Evolutionary conservation across 352 stramenopile species (phyloP).

Genomic region (Globisporangium megalacanthum): DNA sequence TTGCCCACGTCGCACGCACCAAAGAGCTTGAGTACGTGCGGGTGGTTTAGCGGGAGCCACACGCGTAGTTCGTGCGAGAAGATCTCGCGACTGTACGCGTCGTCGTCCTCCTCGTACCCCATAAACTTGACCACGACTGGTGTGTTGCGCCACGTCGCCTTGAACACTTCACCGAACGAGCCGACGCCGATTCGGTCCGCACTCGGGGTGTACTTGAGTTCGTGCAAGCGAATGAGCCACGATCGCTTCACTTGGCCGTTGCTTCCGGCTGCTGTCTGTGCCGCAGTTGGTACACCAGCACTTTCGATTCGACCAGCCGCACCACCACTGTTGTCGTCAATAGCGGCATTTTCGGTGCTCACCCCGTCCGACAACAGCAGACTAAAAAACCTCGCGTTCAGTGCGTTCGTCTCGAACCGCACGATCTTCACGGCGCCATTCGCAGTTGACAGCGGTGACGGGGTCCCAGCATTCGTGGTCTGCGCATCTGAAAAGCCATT

Average conservation of each 20-base stretch:
- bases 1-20: neutral
- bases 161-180: too few species aligned
- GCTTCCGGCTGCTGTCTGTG: too few species aligned
- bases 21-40: conserved; percentile 3
- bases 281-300: too few species aligned
- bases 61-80: conserved; percentile 1
- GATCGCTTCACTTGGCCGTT: neutral
- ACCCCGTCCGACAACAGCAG: neutral
- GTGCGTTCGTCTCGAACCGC: neutral
- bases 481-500: too few species aligned
- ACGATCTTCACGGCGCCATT: neutral
- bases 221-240: conserved; percentile 4
- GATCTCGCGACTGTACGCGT: neutral
- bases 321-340: neutral
- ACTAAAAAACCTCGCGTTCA: neutral
- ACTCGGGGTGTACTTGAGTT: neutral
- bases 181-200: neutral
- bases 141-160: neutral
- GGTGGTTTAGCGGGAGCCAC: conserved; percentile 3
- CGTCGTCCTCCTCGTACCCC: neutral
- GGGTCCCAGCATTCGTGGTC: too few species aligned
- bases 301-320: too few species aligned
- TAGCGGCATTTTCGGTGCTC: neutral
- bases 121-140: conserved; percentile 7
- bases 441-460: too few species aligned